A percentile compares a stretch with the other conserved stretches of the same genome.
Conservation (phyloP, 495 filamentous ascomycete species). For the Aspergillus bridgeri region DNA sequence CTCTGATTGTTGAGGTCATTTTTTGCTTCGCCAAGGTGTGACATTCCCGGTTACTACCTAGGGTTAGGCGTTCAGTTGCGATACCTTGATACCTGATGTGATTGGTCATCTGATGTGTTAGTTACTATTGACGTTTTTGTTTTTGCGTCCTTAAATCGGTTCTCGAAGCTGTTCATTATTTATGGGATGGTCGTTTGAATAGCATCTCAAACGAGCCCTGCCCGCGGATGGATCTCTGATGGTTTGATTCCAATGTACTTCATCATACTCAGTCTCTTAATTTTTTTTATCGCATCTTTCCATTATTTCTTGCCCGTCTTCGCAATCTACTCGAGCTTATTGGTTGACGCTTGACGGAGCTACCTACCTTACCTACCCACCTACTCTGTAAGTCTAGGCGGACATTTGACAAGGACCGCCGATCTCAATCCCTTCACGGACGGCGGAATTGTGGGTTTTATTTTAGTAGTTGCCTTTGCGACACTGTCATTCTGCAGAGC, state of each 20-base stretch:
- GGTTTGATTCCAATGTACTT: background rate
- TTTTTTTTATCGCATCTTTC: background rate
- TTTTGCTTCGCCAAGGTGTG: slow-evolving; percentile 5
- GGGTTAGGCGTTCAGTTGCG: slow-evolving; percentile 29
- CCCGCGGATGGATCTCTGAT: no score
- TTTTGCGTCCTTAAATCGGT: background rate
- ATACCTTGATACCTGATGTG: slow-evolving; percentile 18
- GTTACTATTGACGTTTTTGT: background rate
- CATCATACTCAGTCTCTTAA: background rate
- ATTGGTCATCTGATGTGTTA: slow-evolving; percentile 5
- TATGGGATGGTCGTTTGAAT: background rate
- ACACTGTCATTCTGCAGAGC: no score
- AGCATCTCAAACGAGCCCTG: background rate
- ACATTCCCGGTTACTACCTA: slow-evolving; percentile 23
- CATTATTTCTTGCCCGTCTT: background rate
- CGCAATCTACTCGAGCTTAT: background rate
- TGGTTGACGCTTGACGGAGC: background rate
- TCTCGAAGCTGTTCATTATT: background rate
- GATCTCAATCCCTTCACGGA: background rate
- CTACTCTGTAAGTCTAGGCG: background rate
- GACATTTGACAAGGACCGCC: background rate
- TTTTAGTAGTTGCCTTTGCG: no score
- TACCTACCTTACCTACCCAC: no score
- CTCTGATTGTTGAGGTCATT: slow-evolving; percentile 7
- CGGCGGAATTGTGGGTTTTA: background rate